Evolutionary conservation across 2,329 filamentous ascomycete species (phyloP), one percentile per base, ranked within the genome.

Genomic region (Hypoxylon sp.): DNA sequence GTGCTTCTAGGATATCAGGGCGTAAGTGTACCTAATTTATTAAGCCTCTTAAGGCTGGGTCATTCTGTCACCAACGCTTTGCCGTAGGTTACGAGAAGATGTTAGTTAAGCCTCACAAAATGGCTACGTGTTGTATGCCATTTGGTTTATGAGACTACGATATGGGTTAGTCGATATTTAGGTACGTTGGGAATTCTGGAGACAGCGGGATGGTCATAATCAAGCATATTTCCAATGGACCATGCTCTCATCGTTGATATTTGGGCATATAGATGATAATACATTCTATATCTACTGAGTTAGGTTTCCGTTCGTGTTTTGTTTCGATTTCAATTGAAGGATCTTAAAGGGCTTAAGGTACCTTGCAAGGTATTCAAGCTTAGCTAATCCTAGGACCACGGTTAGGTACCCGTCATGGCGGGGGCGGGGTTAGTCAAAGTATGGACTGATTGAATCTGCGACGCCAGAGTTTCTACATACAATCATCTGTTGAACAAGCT

Each of bases 351-450:
- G 28, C 6, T 30, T 30, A n/a, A 36, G 34, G 34, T 5, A 5
- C 34, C n/a, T n/a, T n/a, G n/a, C 4, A 14, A 36, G 7, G 34
- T 36, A 36, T 41, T 17, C 14, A 17, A 5, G 38, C 38, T 43
- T 21, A 43, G 38, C 38, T 43, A 43, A 43, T n/a, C 38, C 38
- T 10, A 9, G 38, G 38, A 17, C 0, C n/a, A 17, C 38, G 46
- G 7, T 30, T 43, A 43, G 7, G 6, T 53, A 30, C 52, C 56
- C 58, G 63, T 66, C 58, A 66, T 62, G 58, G 63, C 53, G 63
- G 63, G 63, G 63, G 63, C 63, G 65, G 66, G 67, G 67, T 63
- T 57, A 17, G 36, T 21, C 13, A 57, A 43, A 43, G 43, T 60
- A 60, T 69, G 59, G 67, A 67, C 67, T 59, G 63, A 63, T 48